A percentile compares a stretch with the other conserved stretches of the same genome.
Conservation (phyloP, 2,329 filamentous ascomycete genomes). For the Aspergillus sergii region DNA sequence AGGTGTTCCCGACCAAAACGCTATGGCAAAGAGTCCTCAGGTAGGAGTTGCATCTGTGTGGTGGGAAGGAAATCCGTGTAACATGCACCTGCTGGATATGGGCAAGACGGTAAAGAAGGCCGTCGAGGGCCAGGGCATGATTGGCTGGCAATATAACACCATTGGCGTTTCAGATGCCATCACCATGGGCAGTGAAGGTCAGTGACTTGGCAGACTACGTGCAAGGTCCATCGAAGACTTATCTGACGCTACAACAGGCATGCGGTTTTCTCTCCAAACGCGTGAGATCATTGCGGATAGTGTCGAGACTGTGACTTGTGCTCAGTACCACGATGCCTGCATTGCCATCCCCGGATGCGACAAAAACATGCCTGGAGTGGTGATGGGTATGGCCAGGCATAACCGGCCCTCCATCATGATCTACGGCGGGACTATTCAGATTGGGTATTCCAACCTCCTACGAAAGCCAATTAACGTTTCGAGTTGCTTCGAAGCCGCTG, state of each 20-base stretch:
- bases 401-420: conserved; percentile 95
- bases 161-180: conserved; percentile 89
- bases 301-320: conserved; percentile 90
- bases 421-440: conserved; percentile 88
- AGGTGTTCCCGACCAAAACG: conserved; percentile 77
- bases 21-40: conserved; percentile 89
- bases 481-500: conserved; percentile 84
- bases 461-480: conserved; percentile 83
- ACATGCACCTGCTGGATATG: conserved; percentile 76
- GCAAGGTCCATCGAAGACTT: not conserved
- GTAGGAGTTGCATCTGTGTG: conserved; percentile 90
- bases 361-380: conserved; percentile 94
- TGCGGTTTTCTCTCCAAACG: conserved; percentile 90
- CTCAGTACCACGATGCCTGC: conserved; percentile 89
- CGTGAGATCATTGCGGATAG: conserved; percentile 92
- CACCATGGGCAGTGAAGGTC: conserved; percentile 91
- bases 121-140: conserved; percentile 79
- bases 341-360: conserved; percentile 93
- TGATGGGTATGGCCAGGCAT: conserved; percentile 88
- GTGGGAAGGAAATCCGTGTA: conserved; percentile 98
- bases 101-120: conserved; percentile 84
- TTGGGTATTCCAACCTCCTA: conserved; percentile 78
- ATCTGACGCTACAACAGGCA: conserved; percentile 59
- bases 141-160: conserved; percentile 94
- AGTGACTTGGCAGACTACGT: conserved; percentile 20